Base-by-base conservation (phyloP, 257 asterid genomes). In the Striga asiatica region DNA sequence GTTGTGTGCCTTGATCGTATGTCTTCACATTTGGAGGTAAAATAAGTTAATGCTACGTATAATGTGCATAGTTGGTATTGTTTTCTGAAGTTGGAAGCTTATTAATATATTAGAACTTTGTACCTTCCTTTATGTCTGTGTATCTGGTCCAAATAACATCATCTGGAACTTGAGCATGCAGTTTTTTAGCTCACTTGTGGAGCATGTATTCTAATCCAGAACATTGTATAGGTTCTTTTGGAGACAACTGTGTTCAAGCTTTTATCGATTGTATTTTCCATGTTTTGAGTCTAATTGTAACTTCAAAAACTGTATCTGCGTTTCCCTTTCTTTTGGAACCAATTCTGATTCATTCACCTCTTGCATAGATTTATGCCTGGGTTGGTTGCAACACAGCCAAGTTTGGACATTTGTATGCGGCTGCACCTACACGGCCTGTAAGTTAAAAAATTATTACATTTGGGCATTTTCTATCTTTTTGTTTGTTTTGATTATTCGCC, bases 351-450 rank as follows among this genome's bases (percentile, higher is more conserved):
- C 8, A 22, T 37, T 63, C 43, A n/a, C 54, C 21, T 29, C 67
- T 1, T 29, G 19, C 14, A 11, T 66, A 91, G 98, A 81, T 92
- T 67, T 88, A 84, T 70, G 93, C 74, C 10, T 92, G 98, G 97
- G 71, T 92, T 25, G 94, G 98, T 62, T 87, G 84, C 75, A 83
- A 77, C 61, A 82, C 98, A 58, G 61, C 95, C 28, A 87, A 83
- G 66, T 71, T 92, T 45, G 98, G 98, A 39, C 78, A 92, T 81
- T 73, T 92, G 25, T 83, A 82, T 68, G 97, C 97, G 1, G 97
- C 97, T 65, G 84, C 85, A 13, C 81, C 89, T 41, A 77, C 82
- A 11, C 73, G 89, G 35, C 88, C 95, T 16, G 98, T 88, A 74
- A 81, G 94, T 68, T 74, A n/a, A n/a, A n/a, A n/a, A n/a, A n/a